Evolutionary conservation across 2,329 filamentous ascomycete species (phyloP).

Genomic region (Amauroascus niger): DNA sequence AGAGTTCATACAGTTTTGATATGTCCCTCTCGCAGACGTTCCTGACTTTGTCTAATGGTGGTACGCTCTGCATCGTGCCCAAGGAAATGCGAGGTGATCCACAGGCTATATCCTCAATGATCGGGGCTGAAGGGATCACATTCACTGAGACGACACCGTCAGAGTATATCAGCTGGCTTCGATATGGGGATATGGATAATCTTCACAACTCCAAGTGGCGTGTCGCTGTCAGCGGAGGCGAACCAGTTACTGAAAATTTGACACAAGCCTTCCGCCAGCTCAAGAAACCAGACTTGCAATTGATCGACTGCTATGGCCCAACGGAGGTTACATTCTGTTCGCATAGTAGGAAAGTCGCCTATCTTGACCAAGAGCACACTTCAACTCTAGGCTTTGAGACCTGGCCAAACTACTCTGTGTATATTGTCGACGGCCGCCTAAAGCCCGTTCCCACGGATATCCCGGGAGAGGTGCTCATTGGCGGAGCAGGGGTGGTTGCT

Average conservation of each 20-base stretch:
- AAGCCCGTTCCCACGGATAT: too few relatives aligned
- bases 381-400: too few relatives aligned
- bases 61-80: constrained; percentile 17
- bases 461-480: too few relatives aligned
- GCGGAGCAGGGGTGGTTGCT: too few relatives aligned
- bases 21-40: constrained; percentile 19
- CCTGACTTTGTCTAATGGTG: constrained; percentile 15
- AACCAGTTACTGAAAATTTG: constrained; percentile 13
- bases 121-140: constrained; percentile 17
- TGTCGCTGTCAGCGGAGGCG: constrained; percentile 19
- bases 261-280: constrained; percentile 13
- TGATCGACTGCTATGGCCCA: constrained; percentile 20
- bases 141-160: constrained; percentile 21
- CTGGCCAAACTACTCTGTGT: too few relatives aligned
- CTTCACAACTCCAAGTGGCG: constrained; percentile 15
- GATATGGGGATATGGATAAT: constrained; percentile 16
- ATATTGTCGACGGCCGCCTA: too few relatives aligned
- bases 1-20: constrained; percentile 17
- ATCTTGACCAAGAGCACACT: too few relatives aligned
- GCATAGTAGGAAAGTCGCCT: constrained; percentile 16
- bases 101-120: constrained; percentile 15
- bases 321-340: constrained; percentile 21
- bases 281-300: constrained; percentile 12
- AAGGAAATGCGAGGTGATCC: constrained; percentile 18
- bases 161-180: constrained; percentile 19